Evolutionary conservation across 192 early-diverging fungal genomes (phyloP), one percentile per base, ranked within the genome.

Genomic region (Coemansia sp.): DNA sequence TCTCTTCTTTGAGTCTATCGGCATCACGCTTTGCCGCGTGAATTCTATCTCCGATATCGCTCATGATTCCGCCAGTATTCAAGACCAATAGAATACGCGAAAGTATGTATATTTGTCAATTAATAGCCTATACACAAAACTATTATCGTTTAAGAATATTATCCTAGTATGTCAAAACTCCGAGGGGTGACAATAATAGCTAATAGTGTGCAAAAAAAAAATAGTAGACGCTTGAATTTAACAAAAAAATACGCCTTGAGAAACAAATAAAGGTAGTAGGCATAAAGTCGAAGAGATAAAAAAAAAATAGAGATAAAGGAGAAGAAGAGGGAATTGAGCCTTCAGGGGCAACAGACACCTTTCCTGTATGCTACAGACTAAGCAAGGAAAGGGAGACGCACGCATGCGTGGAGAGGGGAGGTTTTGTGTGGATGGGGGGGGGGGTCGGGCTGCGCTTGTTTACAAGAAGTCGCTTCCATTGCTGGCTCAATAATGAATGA

Each of bases 1-100:
- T 97, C 74, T 90, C 90, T 66, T 99, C 97, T 80, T 98, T 99
- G 46, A 99, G 78, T 55, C 85, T 84, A 82, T 99, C 97, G 22
- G 97, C 95, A 64, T 99, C 97, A 72, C 93, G 91, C 70, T 95
- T 85, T 54, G 95, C 96, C 24, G 86, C 86, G 36, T 88, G 87
- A 66, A 97, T 95, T 76, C 93, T 83, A 68, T 97, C 96, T 11
- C 89, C 86, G 54, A 97, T 91, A 74, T 99, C 95, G 63, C 82
- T 80, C 72, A 75, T 80, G 27, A 46, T 46, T 46, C 9, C 39
- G 11, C 39, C 17, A 46, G 39, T 46, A 10, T 46, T 17, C 11
- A 46, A 46, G 39, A 17, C 39, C 39, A 46, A 46, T 17, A 46
- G 11, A 14, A 46, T 46, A 46, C 11, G 33, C 10, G 5, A 36